Evolutionary conservation across 2,329 filamentous ascomycete species (phyloP).

Genomic region (Myriangium duriaei): DNA sequence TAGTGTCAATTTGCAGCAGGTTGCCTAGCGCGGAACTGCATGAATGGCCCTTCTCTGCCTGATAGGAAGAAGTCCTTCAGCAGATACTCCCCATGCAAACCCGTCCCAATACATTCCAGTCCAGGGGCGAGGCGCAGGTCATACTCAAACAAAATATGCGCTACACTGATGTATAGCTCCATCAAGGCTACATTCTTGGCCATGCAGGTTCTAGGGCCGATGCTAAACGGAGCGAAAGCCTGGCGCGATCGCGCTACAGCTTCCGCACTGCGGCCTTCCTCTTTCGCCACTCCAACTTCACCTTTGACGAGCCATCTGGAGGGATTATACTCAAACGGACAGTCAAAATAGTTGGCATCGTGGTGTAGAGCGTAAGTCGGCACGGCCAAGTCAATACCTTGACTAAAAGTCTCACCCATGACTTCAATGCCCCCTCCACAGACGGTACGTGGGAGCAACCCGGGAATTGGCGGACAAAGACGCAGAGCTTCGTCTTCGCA

Average conservation of each 20-base stretch:
- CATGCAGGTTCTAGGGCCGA: conserved; percentile 59
- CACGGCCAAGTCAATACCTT: conserved; percentile 1
- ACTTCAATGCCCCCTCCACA: conserved; percentile 12
- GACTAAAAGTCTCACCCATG: conserved; percentile 5
- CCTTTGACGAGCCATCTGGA: conserved; percentile 14
- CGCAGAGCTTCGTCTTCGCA: conserved; percentile 14
- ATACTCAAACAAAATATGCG: conserved; percentile 17
- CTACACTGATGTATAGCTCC: conserved; percentile 17
- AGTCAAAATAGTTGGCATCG: background rate
- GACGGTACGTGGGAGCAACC: conserved; percentile 12
- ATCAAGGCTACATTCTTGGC: conserved; percentile 39
- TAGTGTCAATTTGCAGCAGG: too few relatives aligned
- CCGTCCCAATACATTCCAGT: conserved; percentile 40
- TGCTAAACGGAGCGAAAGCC: conserved; percentile 65
- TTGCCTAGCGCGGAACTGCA: too few relatives aligned
- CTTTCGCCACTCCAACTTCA: conserved; percentile 26
- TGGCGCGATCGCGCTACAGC: too few relatives aligned
- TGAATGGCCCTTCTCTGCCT: conserved; percentile 56
- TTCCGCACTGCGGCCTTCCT: too few relatives aligned
- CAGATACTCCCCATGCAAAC: conserved; percentile 49
- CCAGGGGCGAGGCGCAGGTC: conserved; percentile 16
- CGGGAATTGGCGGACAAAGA: conserved; percentile 15
- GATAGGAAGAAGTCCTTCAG: conserved; percentile 62
- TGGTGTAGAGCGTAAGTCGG: conserved; percentile 3
- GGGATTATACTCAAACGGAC: conserved; percentile 1